Conservation (phyloP, 2,329 filamentous ascomycete species). For the Xylariaceae sp. region DNA sequence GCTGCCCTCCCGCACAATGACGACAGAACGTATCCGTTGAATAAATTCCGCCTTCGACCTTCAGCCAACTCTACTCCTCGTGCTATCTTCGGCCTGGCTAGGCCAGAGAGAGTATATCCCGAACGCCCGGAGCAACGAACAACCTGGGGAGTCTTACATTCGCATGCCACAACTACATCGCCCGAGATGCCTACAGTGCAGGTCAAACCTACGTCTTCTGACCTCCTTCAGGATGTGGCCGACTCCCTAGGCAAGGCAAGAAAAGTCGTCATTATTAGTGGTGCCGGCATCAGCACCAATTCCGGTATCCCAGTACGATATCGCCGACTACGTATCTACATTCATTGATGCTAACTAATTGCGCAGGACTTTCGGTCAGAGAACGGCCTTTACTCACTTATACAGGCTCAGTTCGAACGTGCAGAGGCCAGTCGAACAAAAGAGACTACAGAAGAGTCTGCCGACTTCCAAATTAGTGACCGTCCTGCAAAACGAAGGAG, state of each 20-base stretch:
- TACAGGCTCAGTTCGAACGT: slow-evolving; percentile 67
- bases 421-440: slow-evolving; percentile 43
- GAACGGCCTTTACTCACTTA: slow-evolving; percentile 72
- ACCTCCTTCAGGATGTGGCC: slow-evolving; percentile 66
- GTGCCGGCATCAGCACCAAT: slow-evolving; percentile 75
- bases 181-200: slow-evolving; percentile 61
- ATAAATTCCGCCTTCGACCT: not conserved
- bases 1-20: slow-evolving; percentile 9
- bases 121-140: not conserved
- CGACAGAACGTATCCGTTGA: slow-evolving; percentile 6
- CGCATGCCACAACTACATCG: not conserved
- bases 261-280: slow-evolving; percentile 72
- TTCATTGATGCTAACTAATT: slow-evolving; percentile 22
- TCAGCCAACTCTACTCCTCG: not conserved
- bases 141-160: not conserved
- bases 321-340: slow-evolving; percentile 1
- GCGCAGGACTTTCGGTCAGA: slow-evolving; percentile 70
- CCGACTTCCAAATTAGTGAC: slow-evolving; percentile 32
- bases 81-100: not conserved
- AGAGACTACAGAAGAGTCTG: slow-evolving; percentile 28
- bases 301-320: slow-evolving; percentile 70
- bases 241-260: slow-evolving; percentile 65
- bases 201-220: slow-evolving; percentile 53
- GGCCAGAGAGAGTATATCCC: not conserved
- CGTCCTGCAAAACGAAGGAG: slow-evolving; percentile 34